These are phyloP conservation scores for Ramularia endophylla DNA, from an alignment of 2,329 filamentous ascomycete genomes.

Conservation along the genomic window DNA sequence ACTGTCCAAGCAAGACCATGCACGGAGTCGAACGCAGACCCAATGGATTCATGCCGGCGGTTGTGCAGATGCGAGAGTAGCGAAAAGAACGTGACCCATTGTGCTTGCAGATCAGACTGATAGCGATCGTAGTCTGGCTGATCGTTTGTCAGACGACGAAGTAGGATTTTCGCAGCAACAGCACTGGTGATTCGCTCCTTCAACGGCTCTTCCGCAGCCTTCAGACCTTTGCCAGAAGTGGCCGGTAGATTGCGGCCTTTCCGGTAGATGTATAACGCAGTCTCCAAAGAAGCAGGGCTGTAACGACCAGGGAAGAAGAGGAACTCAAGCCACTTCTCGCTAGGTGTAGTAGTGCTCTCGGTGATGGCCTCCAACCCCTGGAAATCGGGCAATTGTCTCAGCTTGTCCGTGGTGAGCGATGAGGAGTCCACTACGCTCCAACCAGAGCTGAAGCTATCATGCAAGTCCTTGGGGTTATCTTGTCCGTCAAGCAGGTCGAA, in stretches of 20 bases:
- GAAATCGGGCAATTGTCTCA: conserved; percentile 35
- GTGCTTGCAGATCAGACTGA: conserved; percentile 64
- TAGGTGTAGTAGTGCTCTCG: conserved; percentile 22
- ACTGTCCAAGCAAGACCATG: conserved; percentile 75
- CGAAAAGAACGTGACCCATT: conserved; percentile 88
- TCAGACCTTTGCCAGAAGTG: conserved; percentile 35
- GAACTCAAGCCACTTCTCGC: conserved; percentile 79
- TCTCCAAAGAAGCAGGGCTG: conserved; percentile 71
- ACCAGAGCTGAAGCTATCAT: conserved; percentile 58
- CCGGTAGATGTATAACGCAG: conserved; percentile 75
- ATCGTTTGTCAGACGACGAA: conserved; percentile 57
- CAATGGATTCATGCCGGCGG: conserved; percentile 73
- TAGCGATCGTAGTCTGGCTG: conserved; percentile 72
- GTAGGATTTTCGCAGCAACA: conserved; percentile 61
- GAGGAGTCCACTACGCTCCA: conserved; percentile 43
- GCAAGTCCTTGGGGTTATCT: conserved; percentile 49
- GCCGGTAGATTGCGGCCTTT: conserved; percentile 48
- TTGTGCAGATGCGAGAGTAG: conserved; percentile 81
- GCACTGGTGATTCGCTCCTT: conserved; percentile 71
- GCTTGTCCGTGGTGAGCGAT: conserved; percentile 34
- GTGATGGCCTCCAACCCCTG: conserved; percentile 27
- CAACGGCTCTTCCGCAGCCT: conserved; percentile 51
- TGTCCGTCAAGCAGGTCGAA: conserved; percentile 62
- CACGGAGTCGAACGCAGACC: conserved; percentile 66
- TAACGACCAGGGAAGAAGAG: conserved; percentile 82